Evolutionary conservation across 192 early-diverging fungal genomes (phyloP).

Genomic region (Backusella australiensis): DNA sequence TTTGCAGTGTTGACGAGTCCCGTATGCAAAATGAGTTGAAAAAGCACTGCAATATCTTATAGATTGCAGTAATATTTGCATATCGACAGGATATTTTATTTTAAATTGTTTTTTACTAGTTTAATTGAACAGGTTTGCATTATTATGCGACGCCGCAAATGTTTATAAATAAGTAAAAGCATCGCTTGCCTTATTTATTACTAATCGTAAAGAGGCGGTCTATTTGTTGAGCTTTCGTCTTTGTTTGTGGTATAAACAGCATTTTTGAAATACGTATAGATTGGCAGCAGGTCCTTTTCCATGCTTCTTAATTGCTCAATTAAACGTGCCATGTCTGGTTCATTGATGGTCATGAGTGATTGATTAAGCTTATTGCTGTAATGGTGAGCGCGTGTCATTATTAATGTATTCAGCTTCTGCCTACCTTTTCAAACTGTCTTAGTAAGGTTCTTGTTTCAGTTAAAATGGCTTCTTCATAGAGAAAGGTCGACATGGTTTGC

Average conservation of each 20-base stretch:
- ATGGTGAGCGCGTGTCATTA: background rate
- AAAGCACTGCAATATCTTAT: too few species aligned
- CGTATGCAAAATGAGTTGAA: too few species aligned
- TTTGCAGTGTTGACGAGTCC: too few species aligned
- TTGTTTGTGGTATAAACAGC: conserved; percentile 8
- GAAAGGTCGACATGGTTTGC: background rate
- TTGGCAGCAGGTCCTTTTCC: background rate
- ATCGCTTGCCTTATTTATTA: background rate
- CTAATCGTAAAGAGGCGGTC: background rate
- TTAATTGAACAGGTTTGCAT: too few species aligned
- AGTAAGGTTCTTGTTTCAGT: background rate
- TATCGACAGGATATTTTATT: too few species aligned
- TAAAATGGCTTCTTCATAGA: conserved; percentile 8
- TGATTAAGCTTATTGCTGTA: background rate
- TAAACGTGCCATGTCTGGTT: background rate
- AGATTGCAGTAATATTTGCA: too few species aligned
- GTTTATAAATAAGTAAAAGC: too few species aligned
- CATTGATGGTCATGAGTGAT: background rate
- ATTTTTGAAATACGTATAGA: conserved; percentile 8
- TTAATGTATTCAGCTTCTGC: background rate
- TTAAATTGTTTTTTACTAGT: too few species aligned
- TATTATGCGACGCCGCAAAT: too few species aligned
- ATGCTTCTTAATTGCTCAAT: conserved; percentile 9
- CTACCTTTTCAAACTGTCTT: background rate
- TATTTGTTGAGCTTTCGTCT: background rate